A percentile compares a stretch with the other conserved stretches of the same genome.
Evolutionary conservation across 352 stramenopile species (phyloP).

Genomic region (Aphanomyces cochlioides): DNA sequence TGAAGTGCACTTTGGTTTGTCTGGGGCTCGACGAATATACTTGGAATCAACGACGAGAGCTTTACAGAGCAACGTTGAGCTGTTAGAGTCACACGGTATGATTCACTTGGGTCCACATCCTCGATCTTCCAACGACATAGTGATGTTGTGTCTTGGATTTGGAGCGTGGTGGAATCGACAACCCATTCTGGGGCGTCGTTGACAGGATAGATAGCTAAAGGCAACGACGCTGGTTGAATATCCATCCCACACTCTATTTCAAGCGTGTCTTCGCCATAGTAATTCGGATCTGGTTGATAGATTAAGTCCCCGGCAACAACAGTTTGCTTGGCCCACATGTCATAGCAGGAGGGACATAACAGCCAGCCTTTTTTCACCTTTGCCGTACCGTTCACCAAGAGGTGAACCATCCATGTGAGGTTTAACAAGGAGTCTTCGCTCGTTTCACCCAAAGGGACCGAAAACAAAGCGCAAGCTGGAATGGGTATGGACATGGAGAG

Average conservation of each 20-base stretch:
- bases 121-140: background rate
- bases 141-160: background rate
- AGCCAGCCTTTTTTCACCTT: constrained; percentile 1
- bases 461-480: too few species aligned
- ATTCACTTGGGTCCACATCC: background rate
- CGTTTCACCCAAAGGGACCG: background rate
- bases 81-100: background rate
- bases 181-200: background rate
- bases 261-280: constrained; percentile 10
- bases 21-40: background rate
- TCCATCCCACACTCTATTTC: background rate
- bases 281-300: constrained; percentile 8
- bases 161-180: background rate
- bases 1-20: background rate
- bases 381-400: background rate
- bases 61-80: background rate
- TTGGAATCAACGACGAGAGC: background rate
- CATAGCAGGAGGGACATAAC: background rate
- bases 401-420: background rate
- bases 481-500: background rate
- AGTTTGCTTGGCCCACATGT: background rate
- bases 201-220: background rate
- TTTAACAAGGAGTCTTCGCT: background rate
- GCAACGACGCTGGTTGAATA: background rate
- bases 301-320: background rate